Evolutionary conservation across 2,329 filamentous ascomycete genomes (phyloP).

Genomic region (Trematosphaeria pertusa): DNA sequence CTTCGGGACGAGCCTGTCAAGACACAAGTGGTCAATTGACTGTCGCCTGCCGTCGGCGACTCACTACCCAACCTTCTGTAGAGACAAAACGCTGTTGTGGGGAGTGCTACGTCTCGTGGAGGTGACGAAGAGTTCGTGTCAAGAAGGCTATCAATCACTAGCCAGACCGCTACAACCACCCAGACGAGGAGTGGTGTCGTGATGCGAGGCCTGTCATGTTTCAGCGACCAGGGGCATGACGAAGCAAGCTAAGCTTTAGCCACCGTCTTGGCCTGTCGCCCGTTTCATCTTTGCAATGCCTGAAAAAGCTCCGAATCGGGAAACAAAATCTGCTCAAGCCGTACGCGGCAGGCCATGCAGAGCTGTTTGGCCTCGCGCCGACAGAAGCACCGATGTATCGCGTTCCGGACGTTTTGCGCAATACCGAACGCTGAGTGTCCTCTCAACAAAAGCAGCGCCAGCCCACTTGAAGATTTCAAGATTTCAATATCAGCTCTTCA

Average conservation of each 20-base stretch:
- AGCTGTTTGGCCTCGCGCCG: not conserved
- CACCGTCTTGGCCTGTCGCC: not conserved
- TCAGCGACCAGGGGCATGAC: constrained; percentile 8
- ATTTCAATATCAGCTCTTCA: too few species aligned
- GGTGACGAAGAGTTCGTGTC: constrained; percentile 10
- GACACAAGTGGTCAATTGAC: not conserved
- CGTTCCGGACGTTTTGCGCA: not conserved
- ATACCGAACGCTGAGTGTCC: not conserved
- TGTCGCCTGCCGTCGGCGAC: constrained; percentile 2
- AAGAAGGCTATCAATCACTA: constrained; percentile 7
- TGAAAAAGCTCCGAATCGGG: not conserved
- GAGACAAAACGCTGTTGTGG: not conserved
- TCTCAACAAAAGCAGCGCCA: too few species aligned
- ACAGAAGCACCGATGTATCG: not conserved
- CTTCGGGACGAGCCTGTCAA: not conserved
- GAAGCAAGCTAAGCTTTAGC: constrained; percentile 2
- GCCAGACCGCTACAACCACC: constrained; percentile 1
- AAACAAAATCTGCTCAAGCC: constrained; percentile 3
- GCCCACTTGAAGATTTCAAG: too few species aligned
- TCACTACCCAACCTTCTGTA: not conserved
- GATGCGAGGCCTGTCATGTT: constrained; percentile 26
- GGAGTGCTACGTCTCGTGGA: not conserved
- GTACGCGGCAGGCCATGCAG: not conserved
- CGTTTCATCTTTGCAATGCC: constrained; percentile 1
- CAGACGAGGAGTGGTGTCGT: not conserved